Percentiles rank a stretch among this genome's conserved stretches.
phyloP scores from a whole-genome alignment of 768 basidiomycete species.

The Peribolospora kevripleyi region DNA sequence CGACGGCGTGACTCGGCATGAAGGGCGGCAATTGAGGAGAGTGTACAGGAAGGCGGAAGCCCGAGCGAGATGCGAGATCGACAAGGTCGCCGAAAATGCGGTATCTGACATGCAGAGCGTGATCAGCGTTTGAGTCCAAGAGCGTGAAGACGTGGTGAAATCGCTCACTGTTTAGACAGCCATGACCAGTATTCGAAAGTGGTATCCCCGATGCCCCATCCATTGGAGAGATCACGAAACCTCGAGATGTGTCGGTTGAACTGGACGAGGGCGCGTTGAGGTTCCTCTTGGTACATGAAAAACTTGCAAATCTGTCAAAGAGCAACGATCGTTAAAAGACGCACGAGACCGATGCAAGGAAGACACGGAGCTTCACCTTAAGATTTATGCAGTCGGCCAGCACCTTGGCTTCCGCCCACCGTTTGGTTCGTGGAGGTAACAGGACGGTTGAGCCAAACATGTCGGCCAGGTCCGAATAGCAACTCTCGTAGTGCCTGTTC shows the following conservation, averaged over 20 bases:
- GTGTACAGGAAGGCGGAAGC: slow-evolving; percentile 14
- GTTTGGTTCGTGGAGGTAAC: slow-evolving; percentile 72
- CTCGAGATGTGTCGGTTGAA: slow-evolving; percentile 63
- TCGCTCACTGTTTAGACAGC: slow-evolving; percentile 64
- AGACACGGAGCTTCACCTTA: slow-evolving; percentile 33
- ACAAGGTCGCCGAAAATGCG: slow-evolving; percentile 75
- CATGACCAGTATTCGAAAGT: slow-evolving; percentile 97
- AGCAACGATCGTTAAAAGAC: neutral
- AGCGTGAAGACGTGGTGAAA: neutral
- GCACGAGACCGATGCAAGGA: neutral
- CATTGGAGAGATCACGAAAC: slow-evolving; percentile 54
- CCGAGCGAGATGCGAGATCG: slow-evolving; percentile 36
- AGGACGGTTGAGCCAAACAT: slow-evolving; percentile 53
- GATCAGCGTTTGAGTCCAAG: neutral
- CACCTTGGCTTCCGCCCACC: slow-evolving; percentile 97
- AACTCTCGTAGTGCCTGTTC: slow-evolving; percentile 79
- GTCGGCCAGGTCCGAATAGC: slow-evolving; percentile 52
- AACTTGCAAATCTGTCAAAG: slow-evolving; percentile 54
- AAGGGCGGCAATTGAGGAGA: slow-evolving; percentile 10
- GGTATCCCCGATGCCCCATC: slow-evolving; percentile 90
- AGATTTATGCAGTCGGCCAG: slow-evolving; percentile 78
- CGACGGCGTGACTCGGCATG: neutral
- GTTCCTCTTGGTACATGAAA: slow-evolving; percentile 74
- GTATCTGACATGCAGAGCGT: slow-evolving; percentile 28
- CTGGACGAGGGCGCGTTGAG: slow-evolving; percentile 50